Conservation (phyloP, 768 basidiomycete genomes). For the Crassisporium funariophilum region DNA sequence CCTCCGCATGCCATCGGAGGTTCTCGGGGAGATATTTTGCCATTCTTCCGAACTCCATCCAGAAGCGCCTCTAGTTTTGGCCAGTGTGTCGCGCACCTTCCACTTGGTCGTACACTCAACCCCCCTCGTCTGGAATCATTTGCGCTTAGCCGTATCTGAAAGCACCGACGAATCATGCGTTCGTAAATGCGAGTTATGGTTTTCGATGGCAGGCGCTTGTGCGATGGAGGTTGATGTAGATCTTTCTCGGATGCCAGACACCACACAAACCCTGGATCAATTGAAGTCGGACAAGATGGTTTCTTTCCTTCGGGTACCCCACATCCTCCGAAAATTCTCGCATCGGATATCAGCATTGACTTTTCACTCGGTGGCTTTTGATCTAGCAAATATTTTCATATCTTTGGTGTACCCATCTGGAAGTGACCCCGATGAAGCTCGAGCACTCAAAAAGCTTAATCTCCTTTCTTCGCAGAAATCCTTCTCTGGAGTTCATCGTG, state of each 20-base stretch:
- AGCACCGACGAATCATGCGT: conserved; percentile 12
- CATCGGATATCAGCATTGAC: conserved; percentile 11
- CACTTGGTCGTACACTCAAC: conserved; percentile 28
- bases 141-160: conserved; percentile 19
- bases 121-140: conserved; percentile 32
- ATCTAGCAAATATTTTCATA: conserved; percentile 14
- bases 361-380: conserved; percentile 8
- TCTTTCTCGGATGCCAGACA: background rate
- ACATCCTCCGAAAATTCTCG: conserved; percentile 8
- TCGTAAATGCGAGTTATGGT: conserved; percentile 33
- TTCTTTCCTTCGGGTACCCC: conserved; percentile 2
- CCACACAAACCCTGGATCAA: conserved; percentile 6
- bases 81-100: conserved; percentile 31
- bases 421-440: conserved; percentile 3
- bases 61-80: conserved; percentile 36
- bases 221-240: conserved; percentile 11
- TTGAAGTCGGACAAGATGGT: background rate
- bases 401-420: conserved; percentile 8
- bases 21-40: conserved; percentile 37
- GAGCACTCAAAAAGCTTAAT: background rate
- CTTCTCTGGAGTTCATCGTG: too few species aligned
- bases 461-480: conserved; percentile 1
- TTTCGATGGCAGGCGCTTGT: conserved; percentile 29
- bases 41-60: conserved; percentile 26
- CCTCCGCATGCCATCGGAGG: conserved; percentile 30